phyloP scores from a whole-genome alignment of 179 eudicot species.

The Silene vulgaris region DNA sequence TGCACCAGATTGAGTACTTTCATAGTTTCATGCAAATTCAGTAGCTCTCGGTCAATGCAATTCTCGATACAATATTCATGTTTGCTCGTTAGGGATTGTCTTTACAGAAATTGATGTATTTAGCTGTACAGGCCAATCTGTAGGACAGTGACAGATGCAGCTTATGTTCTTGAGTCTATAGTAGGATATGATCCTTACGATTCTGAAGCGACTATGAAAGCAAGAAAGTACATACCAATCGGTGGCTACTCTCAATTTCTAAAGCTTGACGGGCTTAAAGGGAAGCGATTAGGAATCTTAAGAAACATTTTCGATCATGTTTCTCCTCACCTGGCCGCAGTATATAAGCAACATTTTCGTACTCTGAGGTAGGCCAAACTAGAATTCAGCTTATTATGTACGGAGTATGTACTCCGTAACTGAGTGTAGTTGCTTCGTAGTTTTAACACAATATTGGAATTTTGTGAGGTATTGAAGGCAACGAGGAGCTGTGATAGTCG shows the following conservation, averaged over 20 bases:
- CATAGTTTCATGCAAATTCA: too few species aligned
- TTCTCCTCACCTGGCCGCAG: neutral
- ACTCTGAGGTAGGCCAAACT: constrained; percentile 37
- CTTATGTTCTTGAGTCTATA: constrained; percentile 49
- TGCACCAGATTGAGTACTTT: too few species aligned
- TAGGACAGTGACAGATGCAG: constrained; percentile 60
- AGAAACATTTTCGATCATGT: constrained; percentile 27
- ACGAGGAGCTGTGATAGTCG: constrained; percentile 35
- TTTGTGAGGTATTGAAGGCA: constrained; percentile 26
- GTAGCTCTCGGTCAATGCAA: neutral
- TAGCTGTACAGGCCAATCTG: constrained; percentile 40
- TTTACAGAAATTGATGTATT: too few species aligned
- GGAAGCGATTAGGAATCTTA: constrained; percentile 44
- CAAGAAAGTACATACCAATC: constrained; percentile 38
- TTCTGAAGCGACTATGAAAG: constrained; percentile 41
- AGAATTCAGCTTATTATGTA: neutral
- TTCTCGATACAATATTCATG: neutral
- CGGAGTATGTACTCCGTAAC: too few species aligned
- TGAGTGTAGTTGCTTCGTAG: neutral
- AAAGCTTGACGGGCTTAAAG: constrained; percentile 45
- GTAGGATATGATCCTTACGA: constrained; percentile 48
- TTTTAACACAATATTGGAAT: neutral
- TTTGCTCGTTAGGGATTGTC: too few species aligned
- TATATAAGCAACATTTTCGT: constrained; percentile 32
- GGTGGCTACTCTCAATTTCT: constrained; percentile 56